These are phyloP conservation scores for Bacterosira constricta DNA, from an alignment of 108 stramenopile genomes.

Conservation along the genomic window DNA sequence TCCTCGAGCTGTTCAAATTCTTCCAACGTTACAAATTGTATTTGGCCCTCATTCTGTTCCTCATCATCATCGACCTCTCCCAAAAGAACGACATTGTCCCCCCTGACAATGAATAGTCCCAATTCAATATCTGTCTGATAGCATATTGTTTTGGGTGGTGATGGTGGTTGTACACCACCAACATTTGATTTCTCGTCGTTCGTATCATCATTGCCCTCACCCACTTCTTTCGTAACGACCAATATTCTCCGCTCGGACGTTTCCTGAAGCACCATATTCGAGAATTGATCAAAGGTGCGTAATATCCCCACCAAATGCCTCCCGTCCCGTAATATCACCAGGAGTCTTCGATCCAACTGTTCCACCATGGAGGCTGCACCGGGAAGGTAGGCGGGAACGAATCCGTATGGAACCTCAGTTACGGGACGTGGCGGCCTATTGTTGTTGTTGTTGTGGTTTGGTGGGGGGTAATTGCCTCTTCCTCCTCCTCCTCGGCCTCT, in stretches of 20 bases:
- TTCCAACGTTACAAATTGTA: slow-evolving; percentile 57
- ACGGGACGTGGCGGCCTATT: slow-evolving; percentile 7
- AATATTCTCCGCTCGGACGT: slow-evolving; percentile 89
- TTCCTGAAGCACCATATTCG: slow-evolving; percentile 91
- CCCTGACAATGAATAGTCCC: slow-evolving; percentile 88
- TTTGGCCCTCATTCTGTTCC: slow-evolving; percentile 18
- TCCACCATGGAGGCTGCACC: slow-evolving; percentile 93
- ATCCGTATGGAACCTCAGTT: slow-evolving; percentile 74
- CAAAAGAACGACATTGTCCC: slow-evolving; percentile 90
- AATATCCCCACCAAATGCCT: slow-evolving; percentile 91
- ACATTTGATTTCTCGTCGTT: slow-evolving; percentile 32
- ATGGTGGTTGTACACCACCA: no score
- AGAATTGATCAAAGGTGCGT: slow-evolving; percentile 94
- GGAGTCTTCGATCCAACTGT: slow-evolving; percentile 87
- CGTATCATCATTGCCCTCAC: slow-evolving; percentile 2
- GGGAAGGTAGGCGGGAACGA: slow-evolving; percentile 90
- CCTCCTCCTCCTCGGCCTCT: slow-evolving; percentile 1
- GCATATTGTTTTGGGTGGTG: slow-evolving; percentile 21
- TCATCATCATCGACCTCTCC: slow-evolving; percentile 75
- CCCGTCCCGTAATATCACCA: slow-evolving; percentile 93
- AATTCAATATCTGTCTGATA: slow-evolving; percentile 87
- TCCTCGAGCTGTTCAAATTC: slow-evolving; percentile 59
- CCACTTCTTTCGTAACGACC: slow-evolving; percentile 39
- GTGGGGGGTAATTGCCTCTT: background rate
- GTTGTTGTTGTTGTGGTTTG: background rate